Base-by-base conservation (phyloP, 2,329 filamentous ascomycete genomes). In the Colletotrichum higginsianum region DNA sequence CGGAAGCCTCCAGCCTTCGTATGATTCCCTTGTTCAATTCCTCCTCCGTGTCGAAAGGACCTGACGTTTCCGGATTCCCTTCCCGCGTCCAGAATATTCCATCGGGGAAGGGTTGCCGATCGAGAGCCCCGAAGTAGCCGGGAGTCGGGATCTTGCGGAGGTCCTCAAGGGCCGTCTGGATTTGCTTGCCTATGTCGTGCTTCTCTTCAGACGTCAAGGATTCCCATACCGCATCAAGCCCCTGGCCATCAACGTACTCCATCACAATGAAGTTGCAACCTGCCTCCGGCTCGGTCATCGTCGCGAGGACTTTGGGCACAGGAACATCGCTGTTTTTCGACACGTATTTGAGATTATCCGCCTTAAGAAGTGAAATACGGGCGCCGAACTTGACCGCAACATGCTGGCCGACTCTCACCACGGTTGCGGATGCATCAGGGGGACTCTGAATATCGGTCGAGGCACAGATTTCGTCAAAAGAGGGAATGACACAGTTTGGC, bases 211-310 rank as follows among this genome's bases (percentile, higher is more conserved):
- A 35, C 8, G 21, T 16, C 11, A 35, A 21, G 5, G 16, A 18
- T 61, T n/a, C 13, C 44, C 58, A 40, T 38, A 13, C n/a, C 9
- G 35, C 18, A 18, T 9, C 58, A 16, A 50, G 26, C 44, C 11
- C 15, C 21, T 61, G 44, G 13, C 42, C 44, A 38, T n/a, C 26
- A 26, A 61, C 58, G 23, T 61, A 44, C 44, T 50, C 58, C 18
- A 50, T 61, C 44, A 50, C 44, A 26, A 38, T 40, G 11, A 50
- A 50, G 44, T 40, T 40, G 3, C 18, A 50, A 15, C 26, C 16
- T 18, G 23, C 50, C 18, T 50, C 26, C n/a, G 58, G 18, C 30
- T 50, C 42, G 42, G 26, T 50, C 44, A 61, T 47, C 8, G 26
- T 50, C 12, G 58, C 26, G 12, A 61, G 30, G n/a, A 23, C 26